Conservation (phyloP, 257 asterid genomes). For the Euphrasia confusa region DNA sequence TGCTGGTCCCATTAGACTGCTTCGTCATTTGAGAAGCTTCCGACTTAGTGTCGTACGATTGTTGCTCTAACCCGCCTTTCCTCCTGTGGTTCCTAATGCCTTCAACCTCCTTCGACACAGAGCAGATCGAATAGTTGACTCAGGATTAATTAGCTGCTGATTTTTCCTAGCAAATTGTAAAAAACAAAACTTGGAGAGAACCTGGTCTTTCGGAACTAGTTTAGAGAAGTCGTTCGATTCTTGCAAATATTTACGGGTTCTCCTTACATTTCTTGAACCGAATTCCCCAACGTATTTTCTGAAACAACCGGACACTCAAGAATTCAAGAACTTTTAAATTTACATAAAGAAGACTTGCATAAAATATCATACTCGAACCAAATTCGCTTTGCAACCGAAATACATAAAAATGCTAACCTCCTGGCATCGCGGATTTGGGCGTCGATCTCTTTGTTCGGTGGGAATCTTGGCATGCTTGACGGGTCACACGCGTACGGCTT, state of each 20-base stretch:
- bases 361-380: no score
- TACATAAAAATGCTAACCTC: slow-evolving; percentile 36
- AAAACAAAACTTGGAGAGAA: slow-evolving; percentile 12
- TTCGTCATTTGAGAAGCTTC: slow-evolving; percentile 62
- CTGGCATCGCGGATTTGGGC: slow-evolving; percentile 71
- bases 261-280: slow-evolving; percentile 50
- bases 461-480: slow-evolving; percentile 69
- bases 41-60: slow-evolving; percentile 49
- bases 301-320: slow-evolving; percentile 22
- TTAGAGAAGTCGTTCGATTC: slow-evolving; percentile 52
- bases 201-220: slow-evolving; percentile 49
- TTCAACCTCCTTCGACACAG: slow-evolving; percentile 40
- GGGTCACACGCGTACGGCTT: slow-evolving; percentile 84
- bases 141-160: no score
- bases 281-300: slow-evolving; percentile 50
- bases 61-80: slow-evolving; percentile 44
- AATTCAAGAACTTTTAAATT: neutral
- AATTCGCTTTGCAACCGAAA: neutral
- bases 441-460: slow-evolving; percentile 93
- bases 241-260: slow-evolving; percentile 43
- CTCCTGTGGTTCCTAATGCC: slow-evolving; percentile 39
- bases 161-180: no score
- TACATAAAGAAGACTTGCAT: no score
- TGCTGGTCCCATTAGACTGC: slow-evolving; percentile 49
- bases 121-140: no score